Evolutionary conservation across 352 stramenopile species (phyloP).

Genomic region (Globisporangium middletonii): DNA sequence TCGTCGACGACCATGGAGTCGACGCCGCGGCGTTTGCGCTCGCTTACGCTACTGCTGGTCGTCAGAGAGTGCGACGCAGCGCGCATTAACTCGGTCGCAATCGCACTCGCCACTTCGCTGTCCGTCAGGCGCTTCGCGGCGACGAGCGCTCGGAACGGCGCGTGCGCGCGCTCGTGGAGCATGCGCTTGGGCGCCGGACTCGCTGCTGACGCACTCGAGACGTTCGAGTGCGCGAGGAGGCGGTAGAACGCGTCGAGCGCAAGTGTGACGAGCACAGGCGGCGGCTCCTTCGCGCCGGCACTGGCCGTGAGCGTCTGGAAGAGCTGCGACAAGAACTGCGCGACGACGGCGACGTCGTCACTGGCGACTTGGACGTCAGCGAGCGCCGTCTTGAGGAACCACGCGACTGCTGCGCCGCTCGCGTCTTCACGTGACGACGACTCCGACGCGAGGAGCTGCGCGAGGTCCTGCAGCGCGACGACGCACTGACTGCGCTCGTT

Average conservation of each 20-base stretch:
- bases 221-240: constrained; percentile 42
- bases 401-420: constrained; percentile 15
- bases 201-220: constrained; percentile 14
- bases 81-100: constrained; percentile 2
- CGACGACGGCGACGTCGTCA: constrained; percentile 34
- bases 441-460: constrained; percentile 17
- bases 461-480: constrained; percentile 41
- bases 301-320: constrained; percentile 13
- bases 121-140: constrained; percentile 14
- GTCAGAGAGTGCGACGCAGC: constrained; percentile 11
- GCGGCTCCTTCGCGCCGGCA: not conserved
- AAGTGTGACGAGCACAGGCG: constrained; percentile 22
- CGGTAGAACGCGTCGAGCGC: constrained; percentile 39
- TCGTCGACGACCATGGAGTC: not conserved
- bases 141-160: constrained; percentile 17
- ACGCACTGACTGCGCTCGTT: constrained; percentile 58
- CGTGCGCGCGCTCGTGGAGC: constrained; percentile 15
- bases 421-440: constrained; percentile 4
- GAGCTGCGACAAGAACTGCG: constrained; percentile 27
- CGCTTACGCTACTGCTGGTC: too few relatives aligned
- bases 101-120: constrained; percentile 12
- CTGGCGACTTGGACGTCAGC: constrained; percentile 43
- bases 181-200: constrained; percentile 6
- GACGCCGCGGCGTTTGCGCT: too few relatives aligned
- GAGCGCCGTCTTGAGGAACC: constrained; percentile 31